Base-by-base conservation (phyloP, 2,329 filamentous ascomycete species). In the Penicillium sp. region DNA sequence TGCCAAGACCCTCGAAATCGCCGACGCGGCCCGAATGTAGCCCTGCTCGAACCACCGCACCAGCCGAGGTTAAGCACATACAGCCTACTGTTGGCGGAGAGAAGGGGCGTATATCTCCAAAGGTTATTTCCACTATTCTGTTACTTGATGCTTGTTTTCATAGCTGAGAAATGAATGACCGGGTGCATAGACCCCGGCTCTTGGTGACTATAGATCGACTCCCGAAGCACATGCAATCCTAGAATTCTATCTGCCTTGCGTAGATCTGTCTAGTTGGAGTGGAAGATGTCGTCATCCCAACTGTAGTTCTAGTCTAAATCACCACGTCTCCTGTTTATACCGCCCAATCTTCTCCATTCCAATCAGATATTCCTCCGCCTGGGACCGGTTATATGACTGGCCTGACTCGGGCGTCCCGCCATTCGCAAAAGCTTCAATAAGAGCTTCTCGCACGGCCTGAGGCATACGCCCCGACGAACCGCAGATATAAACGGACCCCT, bases 291-390 rank as follows among this genome's bases (percentile, higher is more conserved):
- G 18, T 20, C 15, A 20, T 12, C 10, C 18, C 28, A 12, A 18
- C 33, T 37, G 18, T 2, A 15, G 1, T 15, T 6, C 15, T 47
- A 28, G 20, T 20, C 42, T 33, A 3, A 4, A 47, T 55, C 51
- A 87, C 84, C 84, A 88, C 6, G 84, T 88, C 69, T 88, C 84
- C 63, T 87, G 83, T 60, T 81, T 81, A 66, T 84, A 87, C 49
- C 81, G 69, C 9, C 81, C 82, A 20, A 65, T 70, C 64, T 79
- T 84, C 68, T 87, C 83, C 78, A 87, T 78, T 3, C 56, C 62
- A 23, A 72, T 70, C 9, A 87, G 55, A 62, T 79, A 80, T 23
- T 63, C 70, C 60, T 85, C 82, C 0, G 82, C 83, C 8, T 74
- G 73, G 24, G 77, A 71, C 42, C 75, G 64, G 42, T 55, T 67